Conservation (phyloP, 257 asterid species). For the Pogostemon cablin region DNA sequence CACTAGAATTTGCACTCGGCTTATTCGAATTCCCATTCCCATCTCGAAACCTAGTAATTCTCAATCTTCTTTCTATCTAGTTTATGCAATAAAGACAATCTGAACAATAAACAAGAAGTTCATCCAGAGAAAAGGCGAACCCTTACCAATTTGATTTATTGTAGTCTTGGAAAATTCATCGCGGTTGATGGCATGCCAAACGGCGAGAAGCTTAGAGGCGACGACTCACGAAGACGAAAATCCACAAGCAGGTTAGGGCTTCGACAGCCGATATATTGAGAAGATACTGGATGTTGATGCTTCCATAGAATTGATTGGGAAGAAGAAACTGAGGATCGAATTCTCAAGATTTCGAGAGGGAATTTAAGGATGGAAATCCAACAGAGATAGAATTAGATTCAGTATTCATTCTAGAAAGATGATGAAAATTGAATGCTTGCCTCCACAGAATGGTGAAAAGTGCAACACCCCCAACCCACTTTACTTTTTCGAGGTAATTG, state of each 20-base stretch:
- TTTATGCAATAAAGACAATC: slow-evolving; percentile 73
- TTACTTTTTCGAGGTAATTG: no score
- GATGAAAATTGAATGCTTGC: not conserved
- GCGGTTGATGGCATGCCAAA: slow-evolving; percentile 94
- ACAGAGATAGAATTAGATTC: slow-evolving; percentile 21
- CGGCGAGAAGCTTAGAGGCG: slow-evolving; percentile 54
- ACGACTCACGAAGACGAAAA: slow-evolving; percentile 65
- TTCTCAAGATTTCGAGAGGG: slow-evolving; percentile 29
- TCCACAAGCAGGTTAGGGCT: slow-evolving; percentile 79
- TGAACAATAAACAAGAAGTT: slow-evolving; percentile 81
- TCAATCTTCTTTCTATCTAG: slow-evolving; percentile 41
- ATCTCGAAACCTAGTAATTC: not conserved
- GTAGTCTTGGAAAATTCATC: slow-evolving; percentile 85
- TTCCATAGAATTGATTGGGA: slow-evolving; percentile 42
- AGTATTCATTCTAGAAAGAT: slow-evolving; percentile 24
- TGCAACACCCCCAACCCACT: no score
- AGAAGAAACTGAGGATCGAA: slow-evolving; percentile 26
- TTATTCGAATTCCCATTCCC: slow-evolving; percentile 81
- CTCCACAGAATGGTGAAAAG: no score
- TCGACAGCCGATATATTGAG: slow-evolving; percentile 86
- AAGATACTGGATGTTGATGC: slow-evolving; percentile 80
- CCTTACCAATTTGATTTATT: slow-evolving; percentile 74
- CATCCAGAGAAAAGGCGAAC: slow-evolving; percentile 91
- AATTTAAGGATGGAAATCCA: slow-evolving; percentile 25
- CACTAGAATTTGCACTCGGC: slow-evolving; percentile 63